Conservation (phyloP, 306 rosid species). For the Erythrophleum fordii region DNA sequence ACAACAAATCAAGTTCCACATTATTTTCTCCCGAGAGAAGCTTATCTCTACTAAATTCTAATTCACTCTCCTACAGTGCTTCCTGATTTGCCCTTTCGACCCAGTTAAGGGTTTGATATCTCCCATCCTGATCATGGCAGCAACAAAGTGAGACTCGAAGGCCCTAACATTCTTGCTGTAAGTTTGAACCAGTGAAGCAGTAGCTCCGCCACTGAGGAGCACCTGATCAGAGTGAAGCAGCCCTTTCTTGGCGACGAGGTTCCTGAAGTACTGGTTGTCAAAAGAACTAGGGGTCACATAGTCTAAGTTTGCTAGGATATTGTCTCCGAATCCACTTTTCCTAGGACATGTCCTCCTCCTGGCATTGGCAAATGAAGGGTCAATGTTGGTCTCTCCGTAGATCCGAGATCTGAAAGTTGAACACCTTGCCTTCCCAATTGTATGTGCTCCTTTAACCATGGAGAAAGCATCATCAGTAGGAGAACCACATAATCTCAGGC, state of each 20-base stretch:
- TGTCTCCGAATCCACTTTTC: constrained; percentile 54
- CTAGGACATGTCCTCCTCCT: constrained; percentile 58
- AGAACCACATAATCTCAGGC: too few species aligned
- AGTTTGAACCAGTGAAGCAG: constrained; percentile 61
- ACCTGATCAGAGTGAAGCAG: constrained; percentile 79
- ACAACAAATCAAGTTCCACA: not conserved
- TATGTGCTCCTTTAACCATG: constrained; percentile 63
- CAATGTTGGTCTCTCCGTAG: constrained; percentile 64
- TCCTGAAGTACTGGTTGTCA: constrained; percentile 68
- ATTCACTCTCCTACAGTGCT: constrained; percentile 60
- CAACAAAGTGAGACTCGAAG: constrained; percentile 59
- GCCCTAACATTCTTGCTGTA: constrained; percentile 43
- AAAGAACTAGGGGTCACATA: constrained; percentile 54
- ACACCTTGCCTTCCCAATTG: constrained; percentile 81
- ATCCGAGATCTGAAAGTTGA: constrained; percentile 53
- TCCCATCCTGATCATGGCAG: constrained; percentile 85
- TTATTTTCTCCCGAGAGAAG: not conserved
- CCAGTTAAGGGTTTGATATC: constrained; percentile 71
- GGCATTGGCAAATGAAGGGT: constrained; percentile 53
- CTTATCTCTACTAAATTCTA: constrained; percentile 8
- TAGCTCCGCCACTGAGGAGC: constrained; percentile 69
- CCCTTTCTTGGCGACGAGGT: constrained; percentile 64
- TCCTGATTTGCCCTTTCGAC: constrained; percentile 75
- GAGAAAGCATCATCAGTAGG: not conserved
- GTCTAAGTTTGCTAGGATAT: constrained; percentile 60